Conservation (phyloP, 2,329 filamentous ascomycete genomes). For the Blastomyces silverae region DNA sequence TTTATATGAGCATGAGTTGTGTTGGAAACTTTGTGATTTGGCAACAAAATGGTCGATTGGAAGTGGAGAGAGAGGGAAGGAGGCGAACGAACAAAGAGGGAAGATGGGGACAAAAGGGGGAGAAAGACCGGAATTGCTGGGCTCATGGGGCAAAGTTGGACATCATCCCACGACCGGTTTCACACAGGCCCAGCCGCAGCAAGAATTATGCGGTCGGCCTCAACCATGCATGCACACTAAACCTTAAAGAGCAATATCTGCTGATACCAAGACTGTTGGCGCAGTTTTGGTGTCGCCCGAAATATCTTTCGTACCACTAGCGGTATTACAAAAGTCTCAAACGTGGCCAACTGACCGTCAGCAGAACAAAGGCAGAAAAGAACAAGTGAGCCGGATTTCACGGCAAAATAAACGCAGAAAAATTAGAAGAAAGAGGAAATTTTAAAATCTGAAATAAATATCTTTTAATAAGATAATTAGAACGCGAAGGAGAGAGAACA, state of each 20-base stretch:
- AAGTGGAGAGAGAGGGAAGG: background rate
- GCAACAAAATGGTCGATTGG: background rate
- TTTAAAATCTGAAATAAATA: background rate
- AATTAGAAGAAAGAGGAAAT: background rate
- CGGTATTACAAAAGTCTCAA: background rate
- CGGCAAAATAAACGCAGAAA: background rate
- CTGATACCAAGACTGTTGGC: constrained; percentile 8
- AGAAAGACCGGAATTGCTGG: background rate
- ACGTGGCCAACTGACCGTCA: background rate
- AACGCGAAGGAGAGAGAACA: background rate
- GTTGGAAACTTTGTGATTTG: background rate
- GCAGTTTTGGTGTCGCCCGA: constrained; percentile 9
- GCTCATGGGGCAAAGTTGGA: constrained; percentile 6
- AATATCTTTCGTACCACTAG: constrained; percentile 8
- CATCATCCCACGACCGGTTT: background rate
- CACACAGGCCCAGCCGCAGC: background rate
- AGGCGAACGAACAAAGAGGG: background rate
- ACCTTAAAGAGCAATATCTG: constrained; percentile 2
- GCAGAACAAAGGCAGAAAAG: background rate
- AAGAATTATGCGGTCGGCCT: background rate
- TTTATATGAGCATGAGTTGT: background rate
- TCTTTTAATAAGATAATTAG: background rate
- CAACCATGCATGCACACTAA: constrained; percentile 6
- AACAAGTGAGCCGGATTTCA: constrained; percentile 2
- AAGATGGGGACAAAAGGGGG: constrained; percentile 5